Evolutionary conservation across 2,329 filamentous ascomycete species (phyloP).

Genomic region (Furcasterigmium sp.): DNA sequence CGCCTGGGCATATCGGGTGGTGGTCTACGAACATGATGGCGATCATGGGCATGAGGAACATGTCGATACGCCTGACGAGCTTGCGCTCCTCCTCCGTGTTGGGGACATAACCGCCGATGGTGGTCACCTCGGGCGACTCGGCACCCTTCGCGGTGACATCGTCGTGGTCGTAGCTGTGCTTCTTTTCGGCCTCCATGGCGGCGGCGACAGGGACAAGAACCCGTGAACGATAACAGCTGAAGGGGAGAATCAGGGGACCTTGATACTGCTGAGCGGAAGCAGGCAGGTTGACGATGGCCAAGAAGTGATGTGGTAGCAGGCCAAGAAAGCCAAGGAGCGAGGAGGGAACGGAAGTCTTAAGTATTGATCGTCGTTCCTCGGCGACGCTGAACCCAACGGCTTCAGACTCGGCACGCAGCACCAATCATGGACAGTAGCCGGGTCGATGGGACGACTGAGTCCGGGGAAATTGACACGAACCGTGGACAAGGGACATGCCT

Average conservation of each 20-base stretch:
- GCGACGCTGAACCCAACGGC: no score
- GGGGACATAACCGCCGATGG: conserved; percentile 17
- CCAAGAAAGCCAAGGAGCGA: not conserved
- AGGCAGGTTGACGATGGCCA: no score
- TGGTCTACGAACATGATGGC: no score
- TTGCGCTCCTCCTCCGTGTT: conserved; percentile 24
- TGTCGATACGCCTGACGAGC: conserved; percentile 32
- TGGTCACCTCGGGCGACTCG: conserved; percentile 3
- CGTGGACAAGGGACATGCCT: no score
- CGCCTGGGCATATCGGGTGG: no score
- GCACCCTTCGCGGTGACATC: not conserved
- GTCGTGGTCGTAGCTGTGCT: conserved; percentile 5
- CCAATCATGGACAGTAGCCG: no score
- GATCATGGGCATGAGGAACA: conserved; percentile 43
- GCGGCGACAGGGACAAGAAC: not conserved
- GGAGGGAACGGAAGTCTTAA: not conserved
- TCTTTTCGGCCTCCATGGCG: not conserved
- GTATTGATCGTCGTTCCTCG: not conserved
- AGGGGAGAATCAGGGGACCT: no score
- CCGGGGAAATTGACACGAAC: no score
- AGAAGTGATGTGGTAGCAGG: not conserved
- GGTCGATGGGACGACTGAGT: no score
- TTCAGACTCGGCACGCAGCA: no score
- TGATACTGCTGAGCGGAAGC: no score
- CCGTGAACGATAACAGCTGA: not conserved